These are phyloP conservation scores for Papilionanthe hybrid DNA, from an alignment of 116 monocot species.

Conservation along the genomic window DNA sequence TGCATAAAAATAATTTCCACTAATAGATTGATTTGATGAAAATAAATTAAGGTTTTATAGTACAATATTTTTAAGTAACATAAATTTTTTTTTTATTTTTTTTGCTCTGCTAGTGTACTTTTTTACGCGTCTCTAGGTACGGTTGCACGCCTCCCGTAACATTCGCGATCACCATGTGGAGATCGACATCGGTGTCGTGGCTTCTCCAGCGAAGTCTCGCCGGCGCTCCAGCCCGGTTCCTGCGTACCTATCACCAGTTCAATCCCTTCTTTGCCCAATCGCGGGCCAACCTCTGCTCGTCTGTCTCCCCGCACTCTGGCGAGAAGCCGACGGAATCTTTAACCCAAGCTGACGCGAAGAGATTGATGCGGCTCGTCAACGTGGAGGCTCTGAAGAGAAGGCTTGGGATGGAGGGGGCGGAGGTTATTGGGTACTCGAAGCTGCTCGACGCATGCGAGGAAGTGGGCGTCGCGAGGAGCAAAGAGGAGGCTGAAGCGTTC, in stretches of 20 bases:
- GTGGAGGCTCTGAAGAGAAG: constrained; percentile 79
- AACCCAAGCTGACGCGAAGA: constrained; percentile 63
- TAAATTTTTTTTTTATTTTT: no score
- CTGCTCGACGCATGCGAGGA: constrained; percentile 65
- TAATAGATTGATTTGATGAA: no score
- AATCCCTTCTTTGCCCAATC: neutral
- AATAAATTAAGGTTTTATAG: no score
- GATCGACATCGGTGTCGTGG: neutral
- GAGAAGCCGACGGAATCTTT: constrained; percentile 16
- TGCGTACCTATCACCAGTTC: neutral
- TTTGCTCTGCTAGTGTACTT: no score
- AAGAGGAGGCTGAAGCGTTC: constrained; percentile 64
- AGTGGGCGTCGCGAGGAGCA: constrained; percentile 52
- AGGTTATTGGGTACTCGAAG: constrained; percentile 66
- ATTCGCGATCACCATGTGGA: neutral
- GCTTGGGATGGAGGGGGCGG: constrained; percentile 57
- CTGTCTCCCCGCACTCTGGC: neutral
- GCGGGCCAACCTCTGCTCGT: constrained; percentile 5
- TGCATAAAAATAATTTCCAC: no score
- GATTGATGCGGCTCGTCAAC: constrained; percentile 78
- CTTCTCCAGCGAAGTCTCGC: neutral
- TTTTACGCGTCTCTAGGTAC: no score
- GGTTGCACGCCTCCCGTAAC: no score
- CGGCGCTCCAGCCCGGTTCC: neutral
- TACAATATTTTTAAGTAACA: no score